Evolutionary conservation across 495 filamentous ascomycete genomes (phyloP), one percentile per base, ranked within the genome.

Genomic region (Tirmania nivea): DNA sequence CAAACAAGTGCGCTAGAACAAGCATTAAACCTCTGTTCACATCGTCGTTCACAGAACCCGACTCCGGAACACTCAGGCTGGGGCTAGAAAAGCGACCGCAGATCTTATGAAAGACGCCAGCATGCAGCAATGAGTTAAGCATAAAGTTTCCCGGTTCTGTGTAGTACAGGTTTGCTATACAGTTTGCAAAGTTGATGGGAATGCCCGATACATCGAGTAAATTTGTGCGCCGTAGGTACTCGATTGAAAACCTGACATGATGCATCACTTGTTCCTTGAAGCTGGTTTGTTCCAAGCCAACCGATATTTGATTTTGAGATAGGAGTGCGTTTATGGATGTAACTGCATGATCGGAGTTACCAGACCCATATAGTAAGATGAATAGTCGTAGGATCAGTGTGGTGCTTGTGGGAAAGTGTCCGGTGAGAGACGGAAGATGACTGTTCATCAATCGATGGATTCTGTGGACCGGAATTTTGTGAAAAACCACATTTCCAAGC

Each of bases 401-500:
- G 0, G 82, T 84, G 0, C 81, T 82, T 34, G 84, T 74, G 0
- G 83, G 83, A 55, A 88, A 86, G 65, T 86, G 82, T 0, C 83
- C 83, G 39, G 75, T 80, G 1, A 88, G 69, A 49, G 80, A 77
- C 5, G 83, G 83, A 3, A 88, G 70, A 25, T 73, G 71, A 0
- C 81, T 83, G 54, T 80, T 83, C 35, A 86, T 69, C 12, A 86
- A 70, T 5, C 79, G 72, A 48, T 70, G 72, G 0, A 75, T 72
- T 54, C 81, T 81, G 42, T 64, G 65, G 1, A 60, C 56, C 1
- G 72, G 62, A 34, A 84, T 69, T 0, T 70, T 68, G 55, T 81
- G 79, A 66, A 87, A 86, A 5, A 86, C 77, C 4, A 88, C 80
- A 62, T 88, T 88, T 51, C 83, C 83, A 10, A 88, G 70, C 17